Base-by-base conservation (phyloP, 2,329 filamentous ascomycete species). In the Phyllosticta paracitricarpa region DNA sequence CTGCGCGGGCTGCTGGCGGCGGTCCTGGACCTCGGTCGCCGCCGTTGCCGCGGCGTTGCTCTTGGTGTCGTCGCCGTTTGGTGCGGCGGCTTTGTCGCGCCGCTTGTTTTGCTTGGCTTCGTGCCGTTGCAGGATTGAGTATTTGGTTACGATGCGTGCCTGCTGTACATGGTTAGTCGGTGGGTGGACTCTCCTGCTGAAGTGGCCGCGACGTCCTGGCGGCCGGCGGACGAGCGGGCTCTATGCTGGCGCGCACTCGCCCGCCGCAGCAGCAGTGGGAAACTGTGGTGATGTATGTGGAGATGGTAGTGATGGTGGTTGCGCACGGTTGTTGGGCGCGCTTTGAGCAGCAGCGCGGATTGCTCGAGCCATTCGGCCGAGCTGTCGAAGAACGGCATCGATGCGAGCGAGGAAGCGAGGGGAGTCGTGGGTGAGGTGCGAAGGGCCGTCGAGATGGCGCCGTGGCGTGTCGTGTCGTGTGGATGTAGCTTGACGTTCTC, bases 121-220 rank as follows among this genome's bases (percentile, higher is more conserved):
- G 9, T 67, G 67, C 17, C 72, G 72, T 55, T 80, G 78, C 35
- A 80, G 77, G 72, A 93, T 85, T 72, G 85, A 87, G 84, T 97
- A 99, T 81, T 89, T 91, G 65, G 92, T 96, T 67, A 91, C 95
- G 78, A 97, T 90, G 70, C 86, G 84, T 56, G 93, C 92, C 92
- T 97, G 70, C 22, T 30, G 28, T 40, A 30, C 24, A 12, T 24
- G 53, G 53, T 59, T 54, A 59, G 26, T 59, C 22, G 22, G 24
- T 24, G 51, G 24, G 19, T 56, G 28, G 61, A 55, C 24, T 25
- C 22, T 19, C 24, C 14, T 22, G 35, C n/a, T 48, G 59, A 55
- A 61, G 51, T 2, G 51, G 12, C 51, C 1, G 3, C 8, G 64
- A 30, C 6, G 3, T 30, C 6, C 28, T 30, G 28, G 6, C 4